These are phyloP conservation scores for Solanum tarapatanum DNA, from an alignment of 257 asterid genomes.

Conservation along the genomic window DNA sequence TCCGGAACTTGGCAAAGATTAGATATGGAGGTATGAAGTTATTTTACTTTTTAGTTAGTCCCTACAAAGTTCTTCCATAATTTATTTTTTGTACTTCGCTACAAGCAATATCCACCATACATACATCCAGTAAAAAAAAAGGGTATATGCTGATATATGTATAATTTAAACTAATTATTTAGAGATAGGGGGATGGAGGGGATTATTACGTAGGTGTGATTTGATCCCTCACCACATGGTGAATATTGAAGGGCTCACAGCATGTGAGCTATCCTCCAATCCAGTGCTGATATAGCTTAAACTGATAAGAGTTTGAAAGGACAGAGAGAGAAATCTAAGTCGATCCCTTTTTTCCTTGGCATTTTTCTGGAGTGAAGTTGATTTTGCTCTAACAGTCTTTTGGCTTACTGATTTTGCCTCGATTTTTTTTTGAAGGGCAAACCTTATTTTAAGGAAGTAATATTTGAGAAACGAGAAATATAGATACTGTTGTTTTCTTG, in stretches of 20 bases:
- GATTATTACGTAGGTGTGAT: background rate
- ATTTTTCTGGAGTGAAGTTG: background rate
- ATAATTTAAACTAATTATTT: background rate
- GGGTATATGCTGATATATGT: background rate
- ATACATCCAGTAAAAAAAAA: background rate
- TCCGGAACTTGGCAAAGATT: constrained; percentile 50
- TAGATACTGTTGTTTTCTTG: background rate
- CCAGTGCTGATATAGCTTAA: background rate
- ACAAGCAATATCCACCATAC: background rate
- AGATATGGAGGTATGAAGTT: constrained; percentile 57
- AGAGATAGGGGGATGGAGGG: background rate
- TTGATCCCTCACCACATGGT: background rate
- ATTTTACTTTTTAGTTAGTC: background rate
- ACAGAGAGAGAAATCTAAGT: background rate
- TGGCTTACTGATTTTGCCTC: background rate
- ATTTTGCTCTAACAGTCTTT: background rate
- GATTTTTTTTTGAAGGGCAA: background rate
- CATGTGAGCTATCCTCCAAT: background rate
- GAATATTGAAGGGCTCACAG: background rate
- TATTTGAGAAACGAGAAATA: background rate
- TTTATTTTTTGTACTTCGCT: background rate
- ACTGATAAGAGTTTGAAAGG: background rate
- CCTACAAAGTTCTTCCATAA: background rate
- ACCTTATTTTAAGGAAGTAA: background rate
- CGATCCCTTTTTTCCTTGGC: background rate